These are phyloP conservation scores for Penicillium sp. DNA, from an alignment of 2,329 filamentous ascomycete species.

Conservation along the genomic window DNA sequence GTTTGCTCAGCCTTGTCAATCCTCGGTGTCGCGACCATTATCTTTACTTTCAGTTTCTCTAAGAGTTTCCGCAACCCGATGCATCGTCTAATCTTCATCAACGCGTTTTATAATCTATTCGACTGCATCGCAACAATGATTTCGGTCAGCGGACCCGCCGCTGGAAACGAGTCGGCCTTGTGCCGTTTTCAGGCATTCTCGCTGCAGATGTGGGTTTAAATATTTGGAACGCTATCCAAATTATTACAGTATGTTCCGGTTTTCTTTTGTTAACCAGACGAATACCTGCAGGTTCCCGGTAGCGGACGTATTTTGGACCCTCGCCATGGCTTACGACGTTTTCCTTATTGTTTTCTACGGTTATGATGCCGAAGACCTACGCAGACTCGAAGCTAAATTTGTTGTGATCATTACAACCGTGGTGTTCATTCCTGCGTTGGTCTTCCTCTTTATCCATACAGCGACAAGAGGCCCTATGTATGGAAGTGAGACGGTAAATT, in stretches of 20 bases:
- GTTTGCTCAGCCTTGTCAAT: constrained; percentile 67
- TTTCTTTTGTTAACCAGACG: neutral
- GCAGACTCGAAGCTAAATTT: constrained; percentile 67
- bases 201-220: constrained; percentile 68
- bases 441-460: constrained; percentile 62
- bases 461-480: constrained; percentile 57
- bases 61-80: constrained; percentile 76
- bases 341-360: constrained; percentile 75
- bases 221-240: constrained; percentile 14
- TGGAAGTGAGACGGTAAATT: constrained; percentile 61
- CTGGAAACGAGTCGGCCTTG: constrained; percentile 50
- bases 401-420: constrained; percentile 66
- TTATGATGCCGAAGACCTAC: constrained; percentile 62
- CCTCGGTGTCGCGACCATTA: constrained; percentile 65
- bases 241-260: too few species aligned
- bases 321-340: constrained; percentile 80
- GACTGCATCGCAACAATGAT: constrained; percentile 75
- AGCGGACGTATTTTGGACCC: constrained; percentile 70
- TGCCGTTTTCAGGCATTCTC: constrained; percentile 75
- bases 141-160: constrained; percentile 55
- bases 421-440: constrained; percentile 64
- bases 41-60: constrained; percentile 65
- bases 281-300: constrained; percentile 62
- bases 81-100: constrained; percentile 79
- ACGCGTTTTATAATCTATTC: constrained; percentile 75